These are phyloP conservation scores for Lentinus brumalis DNA, from an alignment of 768 basidiomycete species.

Conservation along the genomic window DNA sequence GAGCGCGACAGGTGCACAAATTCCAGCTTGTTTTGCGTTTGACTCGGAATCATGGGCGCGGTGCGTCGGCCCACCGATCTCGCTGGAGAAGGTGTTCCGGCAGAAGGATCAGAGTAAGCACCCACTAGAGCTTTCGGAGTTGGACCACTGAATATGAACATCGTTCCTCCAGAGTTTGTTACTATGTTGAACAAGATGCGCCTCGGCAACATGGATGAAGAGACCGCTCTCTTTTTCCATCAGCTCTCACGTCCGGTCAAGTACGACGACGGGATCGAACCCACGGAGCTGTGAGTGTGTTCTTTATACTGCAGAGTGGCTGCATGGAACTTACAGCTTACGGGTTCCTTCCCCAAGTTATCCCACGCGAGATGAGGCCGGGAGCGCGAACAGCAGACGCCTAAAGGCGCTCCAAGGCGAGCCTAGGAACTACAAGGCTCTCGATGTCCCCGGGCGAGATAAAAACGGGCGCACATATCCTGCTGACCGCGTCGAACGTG, in stretches of 20 bases:
- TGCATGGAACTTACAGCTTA: neutral
- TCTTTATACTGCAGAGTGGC: neutral
- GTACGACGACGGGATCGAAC: slow-evolving; percentile 75
- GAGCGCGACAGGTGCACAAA: slow-evolving; percentile 43
- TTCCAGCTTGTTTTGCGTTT: slow-evolving; percentile 70
- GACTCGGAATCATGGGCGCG: slow-evolving; percentile 73
- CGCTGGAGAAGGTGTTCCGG: slow-evolving; percentile 77
- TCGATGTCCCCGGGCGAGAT: slow-evolving; percentile 49
- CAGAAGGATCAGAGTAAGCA: slow-evolving; percentile 76
- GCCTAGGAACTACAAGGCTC: slow-evolving; percentile 42
- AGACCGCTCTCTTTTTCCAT: slow-evolving; percentile 51
- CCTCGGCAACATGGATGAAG: slow-evolving; percentile 58
- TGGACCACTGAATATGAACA: neutral
- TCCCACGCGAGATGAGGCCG: slow-evolving; percentile 73
- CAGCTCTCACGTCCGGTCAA: slow-evolving; percentile 54
- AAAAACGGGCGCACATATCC: slow-evolving; percentile 41
- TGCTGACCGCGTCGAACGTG: slow-evolving; percentile 39
- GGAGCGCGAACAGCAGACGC: slow-evolving; percentile 60
- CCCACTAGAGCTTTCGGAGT: neutral
- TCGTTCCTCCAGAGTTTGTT: slow-evolving; percentile 49
- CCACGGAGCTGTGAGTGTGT: slow-evolving; percentile 71
- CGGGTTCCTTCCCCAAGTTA: slow-evolving; percentile 46
- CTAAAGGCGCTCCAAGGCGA: slow-evolving; percentile 44
- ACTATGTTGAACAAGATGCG: slow-evolving; percentile 90
- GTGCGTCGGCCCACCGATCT: slow-evolving; percentile 59